Evolutionary conservation across 371 early-diverging fungal species (phyloP), one percentile per base, ranked within the genome.

Genomic region (Lichtheimia ornata): DNA sequence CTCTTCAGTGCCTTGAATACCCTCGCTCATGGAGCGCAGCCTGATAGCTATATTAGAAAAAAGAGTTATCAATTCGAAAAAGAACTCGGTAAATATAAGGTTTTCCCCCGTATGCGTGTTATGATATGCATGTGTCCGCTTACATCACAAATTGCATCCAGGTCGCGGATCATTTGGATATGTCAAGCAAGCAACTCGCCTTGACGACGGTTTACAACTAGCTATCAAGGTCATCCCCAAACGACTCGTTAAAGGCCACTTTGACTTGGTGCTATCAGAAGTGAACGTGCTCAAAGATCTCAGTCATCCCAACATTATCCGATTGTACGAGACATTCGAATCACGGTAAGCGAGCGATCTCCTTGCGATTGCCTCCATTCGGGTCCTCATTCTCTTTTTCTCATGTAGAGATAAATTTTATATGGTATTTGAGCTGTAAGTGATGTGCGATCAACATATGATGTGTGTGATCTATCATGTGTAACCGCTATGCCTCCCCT

Each of bases 361-460:
- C 35, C 35, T 35, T 35, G 35, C 11, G 6, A 35, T 35, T 9
- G 35, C 11, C 2, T 9, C 14, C 5, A 13, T 12, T 20, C 22
- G 2, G 15, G 40, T 59, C 11, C 35, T 35, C 9, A 47, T 18
- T 51, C 3, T 45, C 14, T 56, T 44, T 58, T 24, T 47, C 11
- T 17, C 27, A 22, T 72, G 70, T 58, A 83, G 83, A 61, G 81
- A 85, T 63, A 88, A 93, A 69, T 89, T 91, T 68, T 94, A 93
- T 66, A 64, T 97, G 9, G 94, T 96, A 27, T 95, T 92, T 79
- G 89, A 94, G 64, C 71, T 97, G 84, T 84, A 82, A 66, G 74
- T 53, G 18, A 43, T 35, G 6, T 35, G 35, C 11, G 35, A 35
- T 35, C 35, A 35, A 35, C 15, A 14, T 11, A 13, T 14, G 3